A percentile compares a stretch with the other conserved stretches of the same genome.
These are phyloP conservation scores for Apiospora malaysiana DNA, from an alignment of 2,329 filamentous ascomycete genomes.

Conservation along the genomic window DNA sequence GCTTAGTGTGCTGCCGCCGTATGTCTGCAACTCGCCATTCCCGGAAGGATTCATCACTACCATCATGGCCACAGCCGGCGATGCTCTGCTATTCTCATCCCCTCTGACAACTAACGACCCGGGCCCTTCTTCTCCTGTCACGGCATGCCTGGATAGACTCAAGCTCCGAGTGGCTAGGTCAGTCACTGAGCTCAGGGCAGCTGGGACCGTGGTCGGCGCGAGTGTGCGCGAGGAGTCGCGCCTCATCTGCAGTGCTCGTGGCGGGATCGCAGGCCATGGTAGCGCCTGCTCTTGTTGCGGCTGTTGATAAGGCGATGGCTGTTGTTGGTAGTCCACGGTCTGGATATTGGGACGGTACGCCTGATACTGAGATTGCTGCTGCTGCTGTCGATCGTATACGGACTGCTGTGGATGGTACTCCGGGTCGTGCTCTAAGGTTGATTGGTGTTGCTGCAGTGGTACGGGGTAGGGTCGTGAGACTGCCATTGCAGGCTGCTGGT, in stretches of 20 bases:
- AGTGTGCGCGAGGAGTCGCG: neutral
- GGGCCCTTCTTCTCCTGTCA: neutral
- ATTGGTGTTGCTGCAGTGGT: neutral
- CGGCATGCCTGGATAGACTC: neutral
- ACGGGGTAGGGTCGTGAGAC: neutral
- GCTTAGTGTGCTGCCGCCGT: neutral
- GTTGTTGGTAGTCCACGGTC: neutral
- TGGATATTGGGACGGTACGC: neutral
- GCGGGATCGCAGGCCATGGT: neutral
- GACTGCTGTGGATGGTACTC: neutral
- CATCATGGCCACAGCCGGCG: neutral
- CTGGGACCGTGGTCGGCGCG: neutral
- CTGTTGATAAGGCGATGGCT: neutral
- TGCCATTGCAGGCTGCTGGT: neutral
- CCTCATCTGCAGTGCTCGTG: neutral
- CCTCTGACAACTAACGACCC: neutral
- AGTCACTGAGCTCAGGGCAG: neutral
- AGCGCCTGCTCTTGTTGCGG: neutral
- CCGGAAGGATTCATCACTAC: neutral
- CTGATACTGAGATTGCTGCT: neutral
- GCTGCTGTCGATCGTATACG: neutral
- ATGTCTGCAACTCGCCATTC: neutral
- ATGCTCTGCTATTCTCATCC: neutral
- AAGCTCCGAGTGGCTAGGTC: neutral
- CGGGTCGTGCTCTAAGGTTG: neutral